A percentile compares a stretch with the other conserved stretches of the same genome.
These are phyloP conservation scores for Geranomyces michiganensis DNA, from an alignment of 192 early-diverging fungal genomes.

Conservation along the genomic window DNA sequence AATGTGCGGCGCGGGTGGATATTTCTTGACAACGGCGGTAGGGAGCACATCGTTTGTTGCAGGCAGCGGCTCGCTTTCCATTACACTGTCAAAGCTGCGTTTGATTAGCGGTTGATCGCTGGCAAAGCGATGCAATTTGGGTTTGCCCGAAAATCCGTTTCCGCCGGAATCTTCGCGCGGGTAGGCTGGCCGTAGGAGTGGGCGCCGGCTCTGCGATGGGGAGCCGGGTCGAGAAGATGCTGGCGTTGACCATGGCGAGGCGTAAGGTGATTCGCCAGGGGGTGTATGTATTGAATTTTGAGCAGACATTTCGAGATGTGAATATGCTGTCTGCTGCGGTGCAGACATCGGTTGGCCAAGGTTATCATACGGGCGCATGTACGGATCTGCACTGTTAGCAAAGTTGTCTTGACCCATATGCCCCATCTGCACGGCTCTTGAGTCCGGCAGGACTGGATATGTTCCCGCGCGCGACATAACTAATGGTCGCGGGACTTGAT, in stretches of 20 bases:
- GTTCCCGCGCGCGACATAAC: constrained; percentile 1
- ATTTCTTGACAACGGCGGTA: not conserved
- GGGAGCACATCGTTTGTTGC: not conserved
- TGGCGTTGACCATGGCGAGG: not conserved
- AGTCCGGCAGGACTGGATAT: not conserved
- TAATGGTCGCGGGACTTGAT: not conserved
- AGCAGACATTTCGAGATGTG: not conserved
- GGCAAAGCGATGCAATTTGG: not conserved
- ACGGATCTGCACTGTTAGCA: not conserved
- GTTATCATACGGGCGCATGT: not conserved
- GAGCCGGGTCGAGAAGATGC: not conserved
- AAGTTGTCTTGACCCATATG: not conserved
- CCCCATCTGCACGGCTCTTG: not conserved
- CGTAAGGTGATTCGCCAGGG: not conserved
- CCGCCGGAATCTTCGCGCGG: not conserved
- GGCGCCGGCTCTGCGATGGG: not conserved
- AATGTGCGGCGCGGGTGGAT: constrained; percentile 2
- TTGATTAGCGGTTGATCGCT: constrained; percentile 1
- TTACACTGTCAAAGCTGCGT: not conserved
- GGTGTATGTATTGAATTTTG: not conserved
- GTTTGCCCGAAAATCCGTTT: not conserved
- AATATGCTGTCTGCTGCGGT: not conserved
- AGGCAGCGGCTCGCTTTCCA: not conserved
- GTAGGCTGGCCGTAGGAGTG: not conserved
- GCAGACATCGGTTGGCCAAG: not conserved